phyloP scores from a whole-genome alignment of 768 basidiomycete genomes.

The Hericium erinaceus region DNA sequence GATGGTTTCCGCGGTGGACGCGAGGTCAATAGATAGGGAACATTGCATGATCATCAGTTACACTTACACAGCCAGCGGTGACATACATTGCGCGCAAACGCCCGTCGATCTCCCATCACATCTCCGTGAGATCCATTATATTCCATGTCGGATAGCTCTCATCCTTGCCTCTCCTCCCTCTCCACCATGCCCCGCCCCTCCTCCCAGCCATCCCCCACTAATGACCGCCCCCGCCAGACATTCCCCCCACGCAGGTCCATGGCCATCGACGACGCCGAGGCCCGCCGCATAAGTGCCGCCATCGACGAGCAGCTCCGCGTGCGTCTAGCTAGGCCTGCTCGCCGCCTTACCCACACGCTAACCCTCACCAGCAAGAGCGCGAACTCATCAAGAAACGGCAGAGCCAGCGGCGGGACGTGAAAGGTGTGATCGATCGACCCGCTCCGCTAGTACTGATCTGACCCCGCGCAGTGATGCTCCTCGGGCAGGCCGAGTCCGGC shows the following conservation, averaged over 20 bases:
- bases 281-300: slow-evolving; percentile 35
- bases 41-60: too few relatives aligned
- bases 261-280: slow-evolving; percentile 30
- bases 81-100: neutral
- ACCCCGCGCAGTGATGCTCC: slow-evolving; percentile 46
- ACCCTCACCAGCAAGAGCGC: slow-evolving; percentile 26
- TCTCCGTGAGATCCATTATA: neutral
- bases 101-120: neutral
- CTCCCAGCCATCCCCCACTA: neutral
- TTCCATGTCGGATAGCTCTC: neutral
- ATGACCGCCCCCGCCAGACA: neutral
- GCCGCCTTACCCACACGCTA: neutral
- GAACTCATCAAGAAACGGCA: slow-evolving; percentile 40
- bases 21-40: too few relatives aligned
- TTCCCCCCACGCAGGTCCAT: slow-evolving; percentile 7
- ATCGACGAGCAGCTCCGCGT: slow-evolving; percentile 55
- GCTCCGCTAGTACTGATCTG: neutral
- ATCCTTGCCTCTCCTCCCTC: neutral
- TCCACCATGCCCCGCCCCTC: neutral
- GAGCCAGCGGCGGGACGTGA: slow-evolving; percentile 38
- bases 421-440: slow-evolving; percentile 30
- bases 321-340: neutral
- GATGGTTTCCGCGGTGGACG: too few relatives aligned
- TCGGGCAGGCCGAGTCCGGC: slow-evolving; percentile 71
- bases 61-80: too few relatives aligned